These are phyloP conservation scores for Fraxinus dipetala DNA, from an alignment of 305 asterid genomes.

Conservation along the genomic window DNA sequence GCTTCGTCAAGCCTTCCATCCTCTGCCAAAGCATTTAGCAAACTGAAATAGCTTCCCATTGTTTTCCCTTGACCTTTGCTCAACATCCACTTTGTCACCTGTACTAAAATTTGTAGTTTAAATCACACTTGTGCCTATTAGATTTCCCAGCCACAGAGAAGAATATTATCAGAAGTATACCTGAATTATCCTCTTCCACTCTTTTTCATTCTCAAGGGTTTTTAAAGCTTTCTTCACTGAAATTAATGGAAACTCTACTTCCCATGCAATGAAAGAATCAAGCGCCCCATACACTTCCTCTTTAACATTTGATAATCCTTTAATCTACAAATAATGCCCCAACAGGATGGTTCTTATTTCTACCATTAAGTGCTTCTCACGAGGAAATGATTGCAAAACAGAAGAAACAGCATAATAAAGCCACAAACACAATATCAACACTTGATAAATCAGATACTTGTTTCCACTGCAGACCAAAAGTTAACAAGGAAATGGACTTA, in stretches of 20 bases:
- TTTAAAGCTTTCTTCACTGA: slow-evolving; percentile 87
- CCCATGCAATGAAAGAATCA: slow-evolving; percentile 96
- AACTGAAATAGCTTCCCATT: slow-evolving; percentile 76
- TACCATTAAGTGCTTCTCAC: background rate
- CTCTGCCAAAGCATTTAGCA: slow-evolving; percentile 71
- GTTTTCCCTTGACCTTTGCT: slow-evolving; percentile 98
- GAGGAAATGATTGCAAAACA: background rate
- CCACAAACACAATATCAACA: background rate
- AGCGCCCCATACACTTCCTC: slow-evolving; percentile 94
- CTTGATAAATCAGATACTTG: background rate
- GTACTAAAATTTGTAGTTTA: background rate
- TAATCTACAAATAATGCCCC: slow-evolving; percentile 45
- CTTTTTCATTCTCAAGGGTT: slow-evolving; percentile 71
- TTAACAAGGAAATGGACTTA: slow-evolving; percentile 36
- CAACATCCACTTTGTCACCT: slow-evolving; percentile 96
- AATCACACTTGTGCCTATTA: background rate
- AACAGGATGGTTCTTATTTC: slow-evolving; percentile 14
- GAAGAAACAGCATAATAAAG: background rate
- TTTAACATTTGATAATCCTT: slow-evolving; percentile 83
- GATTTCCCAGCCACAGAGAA: slow-evolving; percentile 19
- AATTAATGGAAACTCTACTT: slow-evolving; percentile 80
- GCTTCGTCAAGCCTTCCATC: slow-evolving; percentile 81
- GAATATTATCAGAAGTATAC: slow-evolving; percentile 30
- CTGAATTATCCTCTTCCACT: slow-evolving; percentile 91
- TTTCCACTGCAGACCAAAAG: slow-evolving; percentile 9